A percentile compares a stretch with the other conserved stretches of the same genome.
These are phyloP conservation scores for Talaromyces marneffei DNA, from an alignment of 2,329 filamentous ascomycete genomes.

Conservation along the genomic window DNA sequence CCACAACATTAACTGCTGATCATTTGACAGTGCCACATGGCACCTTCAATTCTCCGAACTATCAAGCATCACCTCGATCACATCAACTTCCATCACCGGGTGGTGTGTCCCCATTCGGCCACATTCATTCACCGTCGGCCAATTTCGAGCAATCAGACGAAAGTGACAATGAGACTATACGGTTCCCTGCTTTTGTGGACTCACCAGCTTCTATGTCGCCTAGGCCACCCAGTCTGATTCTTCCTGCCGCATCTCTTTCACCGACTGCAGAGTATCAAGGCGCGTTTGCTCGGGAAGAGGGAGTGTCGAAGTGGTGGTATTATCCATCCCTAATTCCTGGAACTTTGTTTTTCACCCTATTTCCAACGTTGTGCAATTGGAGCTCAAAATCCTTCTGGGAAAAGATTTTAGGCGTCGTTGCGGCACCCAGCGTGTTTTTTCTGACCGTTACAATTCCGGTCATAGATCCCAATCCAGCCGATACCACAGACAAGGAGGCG, in stretches of 20 bases:
- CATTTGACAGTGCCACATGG: constrained; percentile 41
- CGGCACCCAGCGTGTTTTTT: constrained; percentile 84
- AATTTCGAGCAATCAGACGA: constrained; percentile 11
- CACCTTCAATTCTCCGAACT: constrained; percentile 35
- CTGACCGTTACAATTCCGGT: constrained; percentile 88
- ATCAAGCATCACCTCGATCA: constrained; percentile 21
- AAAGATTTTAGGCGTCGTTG: constrained; percentile 71
- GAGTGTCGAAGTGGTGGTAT: constrained; percentile 70
- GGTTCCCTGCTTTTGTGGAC: constrained; percentile 66
- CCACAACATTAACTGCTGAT: constrained; percentile 30
- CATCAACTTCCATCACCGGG: constrained; percentile 19
- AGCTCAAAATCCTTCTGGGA: constrained; percentile 76
- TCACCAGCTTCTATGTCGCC: constrained; percentile 6
- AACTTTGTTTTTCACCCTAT: constrained; percentile 66
- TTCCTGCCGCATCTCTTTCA: background rate
- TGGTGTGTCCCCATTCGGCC: constrained; percentile 26
- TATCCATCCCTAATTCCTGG: constrained; percentile 65
- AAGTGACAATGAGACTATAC: constrained; percentile 36
- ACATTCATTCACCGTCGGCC: constrained; percentile 12
- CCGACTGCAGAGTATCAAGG: constrained; percentile 17
- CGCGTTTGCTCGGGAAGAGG: constrained; percentile 39
- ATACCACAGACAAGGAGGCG: constrained; percentile 31
- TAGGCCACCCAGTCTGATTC: background rate
- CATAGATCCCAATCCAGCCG: constrained; percentile 62
- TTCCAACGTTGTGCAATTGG: constrained; percentile 83